These are phyloP conservation scores for Oryza australiensis DNA, from an alignment of 176 grass and related monocot species.

Conservation along the genomic window DNA sequence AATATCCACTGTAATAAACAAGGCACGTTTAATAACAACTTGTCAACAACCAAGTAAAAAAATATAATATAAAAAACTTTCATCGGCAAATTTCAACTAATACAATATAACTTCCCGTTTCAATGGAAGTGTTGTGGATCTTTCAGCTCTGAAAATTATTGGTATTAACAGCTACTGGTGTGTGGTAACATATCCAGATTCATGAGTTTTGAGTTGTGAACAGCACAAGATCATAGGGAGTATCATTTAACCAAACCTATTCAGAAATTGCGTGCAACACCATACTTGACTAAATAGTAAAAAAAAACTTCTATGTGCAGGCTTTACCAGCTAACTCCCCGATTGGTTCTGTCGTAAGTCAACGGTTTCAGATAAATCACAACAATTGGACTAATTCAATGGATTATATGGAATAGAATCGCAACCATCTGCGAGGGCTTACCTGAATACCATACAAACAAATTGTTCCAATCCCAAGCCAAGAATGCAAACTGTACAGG, in stretches of 20 bases:
- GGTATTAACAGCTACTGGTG: slow-evolving; percentile 6
- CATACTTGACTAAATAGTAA: neutral
- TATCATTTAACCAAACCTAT: neutral
- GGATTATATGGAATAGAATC: neutral
- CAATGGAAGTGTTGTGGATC: neutral
- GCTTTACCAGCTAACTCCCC: neutral
- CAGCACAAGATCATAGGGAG: neutral
- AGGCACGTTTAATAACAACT: slow-evolving; percentile 22
- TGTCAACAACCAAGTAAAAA: neutral
- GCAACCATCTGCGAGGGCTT: slow-evolving; percentile 11
- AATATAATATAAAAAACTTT: neutral
- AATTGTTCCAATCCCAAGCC: slow-evolving; percentile 83
- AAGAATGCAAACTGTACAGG: slow-evolving; percentile 86
- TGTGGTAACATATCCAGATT: neutral
- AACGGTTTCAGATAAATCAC: neutral
- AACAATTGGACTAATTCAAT: neutral
- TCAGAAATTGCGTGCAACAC: neutral
- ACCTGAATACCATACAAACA: slow-evolving; percentile 83
- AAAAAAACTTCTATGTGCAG: neutral
- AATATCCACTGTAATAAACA: slow-evolving; percentile 72
- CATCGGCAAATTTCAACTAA: neutral
- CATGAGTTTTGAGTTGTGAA: neutral
- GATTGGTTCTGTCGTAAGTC: neutral
- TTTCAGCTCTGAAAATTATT: slow-evolving; percentile 14
- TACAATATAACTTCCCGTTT: neutral